phyloP scores from a whole-genome alignment of 306 rosid genomes.

The Echinosophora koreensis region DNA sequence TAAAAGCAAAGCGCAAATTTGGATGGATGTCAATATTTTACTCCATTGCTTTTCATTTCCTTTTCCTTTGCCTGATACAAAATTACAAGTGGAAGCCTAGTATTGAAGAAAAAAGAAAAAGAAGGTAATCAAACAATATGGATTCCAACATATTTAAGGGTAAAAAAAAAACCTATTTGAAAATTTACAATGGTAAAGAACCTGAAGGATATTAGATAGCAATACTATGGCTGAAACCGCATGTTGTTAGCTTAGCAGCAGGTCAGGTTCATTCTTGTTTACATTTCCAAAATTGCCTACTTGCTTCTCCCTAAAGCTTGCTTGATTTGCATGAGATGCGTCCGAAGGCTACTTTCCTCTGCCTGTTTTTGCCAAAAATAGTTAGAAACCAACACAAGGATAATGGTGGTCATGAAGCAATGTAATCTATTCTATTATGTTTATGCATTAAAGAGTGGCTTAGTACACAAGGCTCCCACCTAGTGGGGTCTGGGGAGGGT shows the following conservation, averaged over 20 bases:
- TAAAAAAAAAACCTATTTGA: constrained; percentile 16
- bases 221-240: constrained; percentile 42
- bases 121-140: constrained; percentile 36
- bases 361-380: constrained; percentile 60
- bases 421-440: constrained; percentile 6
- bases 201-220: constrained; percentile 39
- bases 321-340: constrained; percentile 72
- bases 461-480: too few species aligned
- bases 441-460: neutral
- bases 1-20: constrained; percentile 23
- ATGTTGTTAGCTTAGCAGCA: constrained; percentile 48
- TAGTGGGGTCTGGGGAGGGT: too few species aligned
- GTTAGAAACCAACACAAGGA: constrained; percentile 39
- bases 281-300: constrained; percentile 51
- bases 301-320: constrained; percentile 55
- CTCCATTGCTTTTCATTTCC: constrained; percentile 54
- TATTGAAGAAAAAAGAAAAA: constrained; percentile 12
- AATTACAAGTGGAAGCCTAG: constrained; percentile 60
- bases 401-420: constrained; percentile 7
- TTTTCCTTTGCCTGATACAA: constrained; percentile 52
- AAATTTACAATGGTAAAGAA: constrained; percentile 58
- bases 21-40: constrained; percentile 41
- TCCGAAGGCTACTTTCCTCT: constrained; percentile 79
- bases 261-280: constrained; percentile 51
- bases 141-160: constrained; percentile 41